Conservation (phyloP, 2,329 filamentous ascomycete species). For the Sclerotinia nivalis region DNA sequence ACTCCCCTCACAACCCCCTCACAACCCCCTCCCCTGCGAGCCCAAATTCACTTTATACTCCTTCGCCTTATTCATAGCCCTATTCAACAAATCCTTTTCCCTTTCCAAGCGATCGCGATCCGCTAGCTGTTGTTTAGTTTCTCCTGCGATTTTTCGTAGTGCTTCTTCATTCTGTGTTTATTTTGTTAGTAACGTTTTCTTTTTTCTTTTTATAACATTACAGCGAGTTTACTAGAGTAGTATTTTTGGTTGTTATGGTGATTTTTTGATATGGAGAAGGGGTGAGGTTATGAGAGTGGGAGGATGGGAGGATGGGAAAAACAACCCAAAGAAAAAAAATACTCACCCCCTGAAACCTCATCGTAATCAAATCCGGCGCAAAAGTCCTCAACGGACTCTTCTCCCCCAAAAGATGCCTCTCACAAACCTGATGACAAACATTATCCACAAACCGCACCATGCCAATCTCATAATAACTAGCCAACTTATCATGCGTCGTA, state of each 20-base stretch:
- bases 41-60: background rate
- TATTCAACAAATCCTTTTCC: background rate
- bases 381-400: constrained; percentile 28
- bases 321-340: background rate
- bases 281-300: too few relatives aligned
- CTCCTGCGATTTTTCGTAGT: constrained; percentile 3
- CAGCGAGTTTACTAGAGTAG: background rate
- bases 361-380: constrained; percentile 20
- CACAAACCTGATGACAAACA: constrained; percentile 31
- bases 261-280: too few relatives aligned
- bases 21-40: background rate
- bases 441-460: constrained; percentile 32
- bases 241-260: too few relatives aligned
- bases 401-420: constrained; percentile 30
- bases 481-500: constrained; percentile 25
- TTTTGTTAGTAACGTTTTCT: background rate
- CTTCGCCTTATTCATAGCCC: constrained; percentile 5
- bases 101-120: background rate
- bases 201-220: too few relatives aligned
- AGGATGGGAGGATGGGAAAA: too few relatives aligned
- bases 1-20: background rate
- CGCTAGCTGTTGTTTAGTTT: background rate
- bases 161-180: background rate
- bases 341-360: constrained; percentile 1
- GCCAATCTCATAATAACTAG: constrained; percentile 28